phyloP scores from a whole-genome alignment of 2,329 filamentous ascomycete genomes.

The Fusarium sp. region DNA sequence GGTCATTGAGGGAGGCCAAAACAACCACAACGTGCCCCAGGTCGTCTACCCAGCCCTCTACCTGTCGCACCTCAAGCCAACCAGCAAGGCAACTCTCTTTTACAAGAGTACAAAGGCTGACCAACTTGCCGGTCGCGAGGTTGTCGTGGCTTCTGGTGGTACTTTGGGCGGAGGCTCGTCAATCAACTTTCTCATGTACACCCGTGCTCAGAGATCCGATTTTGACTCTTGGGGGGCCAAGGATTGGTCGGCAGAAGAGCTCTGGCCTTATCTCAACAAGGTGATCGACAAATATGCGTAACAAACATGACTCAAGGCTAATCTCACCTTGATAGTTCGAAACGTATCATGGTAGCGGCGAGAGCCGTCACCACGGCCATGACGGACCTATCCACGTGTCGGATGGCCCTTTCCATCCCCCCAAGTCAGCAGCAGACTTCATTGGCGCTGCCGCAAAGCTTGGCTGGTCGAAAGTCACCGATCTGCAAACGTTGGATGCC shows the following conservation, averaged over 20 bases:
- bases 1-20: not conserved
- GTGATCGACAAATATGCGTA: not conserved
- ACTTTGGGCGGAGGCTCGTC: constrained; percentile 45
- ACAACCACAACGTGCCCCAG: not conserved
- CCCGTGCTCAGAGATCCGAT: constrained; percentile 44
- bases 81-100: constrained; percentile 33
- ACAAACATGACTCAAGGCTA: not conserved
- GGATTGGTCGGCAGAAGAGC: constrained; percentile 47
- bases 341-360: not conserved
- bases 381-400: not conserved
- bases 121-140: constrained; percentile 30
- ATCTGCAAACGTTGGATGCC: constrained; percentile 63
- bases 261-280: constrained; percentile 47
- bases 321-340: not conserved
- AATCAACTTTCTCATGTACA: constrained; percentile 47
- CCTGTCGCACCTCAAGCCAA: constrained; percentile 27
- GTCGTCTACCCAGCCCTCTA: constrained; percentile 18
- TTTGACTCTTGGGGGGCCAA: constrained; percentile 47
- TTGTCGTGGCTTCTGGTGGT: constrained; percentile 38
- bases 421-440: not conserved
- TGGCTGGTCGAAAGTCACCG: constrained; percentile 35
- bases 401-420: not conserved
- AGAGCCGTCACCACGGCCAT: not conserved
- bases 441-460: not conserved
- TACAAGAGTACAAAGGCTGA: constrained; percentile 35